Base-by-base conservation (phyloP, 2,329 filamentous ascomycete species). In the Aureobasidium namibiae region DNA sequence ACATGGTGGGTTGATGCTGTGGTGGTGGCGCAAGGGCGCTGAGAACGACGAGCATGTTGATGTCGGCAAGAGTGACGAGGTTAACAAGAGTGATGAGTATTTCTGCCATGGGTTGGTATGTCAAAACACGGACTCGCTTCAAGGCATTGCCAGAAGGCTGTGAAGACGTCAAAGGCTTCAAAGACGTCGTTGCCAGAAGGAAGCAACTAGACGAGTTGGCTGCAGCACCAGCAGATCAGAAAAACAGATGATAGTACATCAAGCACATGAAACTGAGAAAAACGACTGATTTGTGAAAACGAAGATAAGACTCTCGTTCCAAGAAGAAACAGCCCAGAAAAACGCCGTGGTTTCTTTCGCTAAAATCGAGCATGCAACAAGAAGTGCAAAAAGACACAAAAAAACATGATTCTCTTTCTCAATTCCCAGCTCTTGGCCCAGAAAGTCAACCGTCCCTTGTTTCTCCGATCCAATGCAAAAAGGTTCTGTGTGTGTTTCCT, bases 321-420 rank as follows among this genome's bases (percentile, higher is more conserved):
- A 31, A 23, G 1, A 5, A 41, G 26, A 29, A 16, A 41, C 48
- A 54, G 14, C 11, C 29, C 42, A 44, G 14, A 39, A 34, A 31
- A 56, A 56, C 52, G 52, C 52, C 52, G n/a, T 42, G 34, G 38
- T 56, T 53, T 53, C 33, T 56, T 56, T 56, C 52, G 52, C 52
- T 56, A 56, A 56, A 54, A 56, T 56, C 52, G 52, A 54, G 50
- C 52, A 56, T 56, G 52, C 52, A 56, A 53, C 10, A 53, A 13
- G 7, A 24, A 13, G 16, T 41, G 26, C 1, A 24, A 41, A 53
- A 36, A 29, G 34, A 49, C 26, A 54, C 24, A 45, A 46, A 31
- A 46, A 39, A 10, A 29, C 23, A 26, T 6, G 36, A n/a, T 14
- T 29, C 49, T 41, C 24, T 31, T 41, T 4, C 23, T 42, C 7